Percentiles rank a stretch among this genome's conserved stretches.
These are phyloP conservation scores for Canavalia gladiata DNA, from an alignment of 306 rosid species.

Conservation along the genomic window DNA sequence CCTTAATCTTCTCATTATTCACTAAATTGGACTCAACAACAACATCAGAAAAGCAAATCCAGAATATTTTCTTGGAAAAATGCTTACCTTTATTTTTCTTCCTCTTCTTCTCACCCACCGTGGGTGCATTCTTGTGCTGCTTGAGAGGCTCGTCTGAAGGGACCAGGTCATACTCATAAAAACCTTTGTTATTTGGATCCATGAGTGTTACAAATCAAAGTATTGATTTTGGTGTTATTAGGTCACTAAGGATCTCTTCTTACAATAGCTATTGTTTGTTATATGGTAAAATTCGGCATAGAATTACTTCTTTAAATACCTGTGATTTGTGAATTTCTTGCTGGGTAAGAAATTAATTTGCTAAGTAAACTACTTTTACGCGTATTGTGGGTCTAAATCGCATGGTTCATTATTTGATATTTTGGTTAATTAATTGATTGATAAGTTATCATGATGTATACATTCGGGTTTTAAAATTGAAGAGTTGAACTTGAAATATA, in stretches of 20 bases:
- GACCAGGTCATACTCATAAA: neutral
- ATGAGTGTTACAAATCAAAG: neutral
- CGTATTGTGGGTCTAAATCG: neutral
- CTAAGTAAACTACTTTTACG: neutral
- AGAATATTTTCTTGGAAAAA: neutral
- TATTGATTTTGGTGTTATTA: too few relatives aligned
- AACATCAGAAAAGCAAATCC: constrained; percentile 49
- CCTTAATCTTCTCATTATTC: neutral
- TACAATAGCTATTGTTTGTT: neutral
- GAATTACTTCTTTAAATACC: neutral
- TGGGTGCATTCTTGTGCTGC: neutral
- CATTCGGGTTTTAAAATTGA: neutral
- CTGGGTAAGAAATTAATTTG: neutral
- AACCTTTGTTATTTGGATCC: neutral
- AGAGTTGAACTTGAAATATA: neutral
- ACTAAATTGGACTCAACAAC: neutral
- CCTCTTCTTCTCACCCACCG: neutral
- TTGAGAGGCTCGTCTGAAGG: constrained; percentile 7
- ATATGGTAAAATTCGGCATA: neutral
- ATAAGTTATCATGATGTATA: neutral
- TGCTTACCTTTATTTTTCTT: constrained; percentile 21
- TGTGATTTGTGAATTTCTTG: neutral
- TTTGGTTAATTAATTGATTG: neutral
- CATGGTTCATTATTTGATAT: constrained; percentile 1
- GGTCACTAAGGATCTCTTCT: too few relatives aligned